Evolutionary conservation across 108 stramenopile genomes (phyloP).

Genomic region (Fragilaria crotonensis): DNA sequence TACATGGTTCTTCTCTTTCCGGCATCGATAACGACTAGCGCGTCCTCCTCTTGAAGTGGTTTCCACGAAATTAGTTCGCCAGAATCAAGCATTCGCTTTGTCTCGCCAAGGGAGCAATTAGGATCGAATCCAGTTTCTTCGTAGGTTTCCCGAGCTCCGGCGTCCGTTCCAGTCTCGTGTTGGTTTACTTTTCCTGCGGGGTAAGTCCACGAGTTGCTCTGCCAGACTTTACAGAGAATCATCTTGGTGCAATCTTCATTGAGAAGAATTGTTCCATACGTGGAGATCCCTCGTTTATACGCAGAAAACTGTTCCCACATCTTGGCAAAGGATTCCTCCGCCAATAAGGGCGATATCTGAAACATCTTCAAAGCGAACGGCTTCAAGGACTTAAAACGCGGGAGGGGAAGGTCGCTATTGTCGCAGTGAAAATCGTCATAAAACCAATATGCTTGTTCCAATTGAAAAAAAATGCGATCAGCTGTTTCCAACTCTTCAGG

Average conservation of each 20-base stretch:
- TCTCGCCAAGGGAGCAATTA: slow-evolving; percentile 27
- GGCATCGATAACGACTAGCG: slow-evolving; percentile 31
- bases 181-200: slow-evolving; percentile 87
- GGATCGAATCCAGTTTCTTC: slow-evolving; percentile 92
- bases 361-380: slow-evolving; percentile 70
- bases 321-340: slow-evolving; percentile 32
- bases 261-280: slow-evolving; percentile 75
- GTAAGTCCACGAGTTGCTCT: slow-evolving; percentile 68
- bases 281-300: slow-evolving; percentile 76
- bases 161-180: slow-evolving; percentile 60
- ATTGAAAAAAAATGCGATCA: slow-evolving; percentile 77
- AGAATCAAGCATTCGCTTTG: slow-evolving; percentile 19
- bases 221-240: slow-evolving; percentile 54
- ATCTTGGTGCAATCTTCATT: slow-evolving; percentile 48
- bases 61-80: slow-evolving; percentile 35
- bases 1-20: slow-evolving; percentile 72
- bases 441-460: slow-evolving; percentile 92
- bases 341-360: slow-evolving; percentile 49
- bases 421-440: slow-evolving; percentile 85
- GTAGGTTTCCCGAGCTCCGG: slow-evolving; percentile 81
- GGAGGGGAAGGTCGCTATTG: slow-evolving; percentile 21
- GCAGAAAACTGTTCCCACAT: slow-evolving; percentile 66
- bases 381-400: slow-evolving; percentile 55
- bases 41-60: slow-evolving; percentile 36
- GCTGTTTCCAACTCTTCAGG: slow-evolving; percentile 58